Conservation (phyloP, 768 basidiomycete genomes). For the Lactarius hatsudake region DNA sequence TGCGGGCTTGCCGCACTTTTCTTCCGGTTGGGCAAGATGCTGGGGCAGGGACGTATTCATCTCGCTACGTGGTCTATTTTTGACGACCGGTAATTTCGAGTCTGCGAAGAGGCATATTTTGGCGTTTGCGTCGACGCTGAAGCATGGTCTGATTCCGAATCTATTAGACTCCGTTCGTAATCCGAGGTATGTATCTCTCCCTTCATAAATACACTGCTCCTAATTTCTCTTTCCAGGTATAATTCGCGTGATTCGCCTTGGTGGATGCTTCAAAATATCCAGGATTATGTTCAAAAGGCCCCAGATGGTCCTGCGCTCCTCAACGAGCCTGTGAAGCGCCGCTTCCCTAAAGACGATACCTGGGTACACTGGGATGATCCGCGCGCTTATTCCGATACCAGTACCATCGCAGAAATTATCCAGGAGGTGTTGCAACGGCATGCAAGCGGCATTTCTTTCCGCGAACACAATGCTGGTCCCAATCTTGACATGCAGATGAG, state of each 20-base stretch:
- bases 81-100: conserved; percentile 86
- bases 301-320: conserved; percentile 84
- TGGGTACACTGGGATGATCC: conserved; percentile 93
- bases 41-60: conserved; percentile 98
- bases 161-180: conserved; percentile 83
- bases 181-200: conserved; percentile 57
- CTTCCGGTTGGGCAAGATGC: conserved; percentile 89
- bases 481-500: conserved; percentile 98
- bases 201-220: not conserved
- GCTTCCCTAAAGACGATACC: conserved; percentile 91
- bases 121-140: conserved; percentile 88
- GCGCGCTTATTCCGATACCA: conserved; percentile 76
- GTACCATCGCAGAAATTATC: conserved; percentile 88
- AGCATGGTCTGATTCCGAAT: conserved; percentile 96
- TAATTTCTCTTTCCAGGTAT: conserved; percentile 49
- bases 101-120: conserved; percentile 89
- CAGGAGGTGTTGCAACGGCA: conserved; percentile 97
- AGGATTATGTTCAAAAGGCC: conserved; percentile 82
- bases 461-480: conserved; percentile 95
- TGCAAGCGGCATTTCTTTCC: conserved; percentile 87
- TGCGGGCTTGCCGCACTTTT: conserved; percentile 94
- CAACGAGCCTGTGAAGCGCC: conserved; percentile 78
- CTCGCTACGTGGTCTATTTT: conserved; percentile 87
- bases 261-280: conserved; percentile 99
- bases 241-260: conserved; percentile 98